Base-by-base conservation (phyloP, 306 rosid genomes). In the Sindora glabra region DNA sequence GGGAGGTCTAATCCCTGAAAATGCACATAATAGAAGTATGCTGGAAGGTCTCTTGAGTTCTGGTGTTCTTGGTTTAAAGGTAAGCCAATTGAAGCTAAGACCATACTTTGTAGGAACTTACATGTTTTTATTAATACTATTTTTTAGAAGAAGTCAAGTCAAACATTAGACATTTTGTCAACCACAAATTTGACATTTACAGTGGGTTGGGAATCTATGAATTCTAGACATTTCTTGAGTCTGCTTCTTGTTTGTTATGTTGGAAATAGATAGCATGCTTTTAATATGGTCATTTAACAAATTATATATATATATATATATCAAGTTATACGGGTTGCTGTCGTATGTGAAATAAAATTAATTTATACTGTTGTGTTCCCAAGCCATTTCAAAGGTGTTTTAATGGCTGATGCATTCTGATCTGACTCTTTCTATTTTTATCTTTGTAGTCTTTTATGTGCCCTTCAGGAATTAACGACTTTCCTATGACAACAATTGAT, bases 1-100 rank as follows among this genome's bases (percentile, higher is more conserved):
- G 98, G 98, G 98, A 77, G 98, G 98, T 30, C 84, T 92, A 52
- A 59, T 92, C 67, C 98, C 98, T 47, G 98, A 83, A 66, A 92
- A 92, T 77, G 96, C 95, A 55, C 85, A 72, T 68, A 78, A 92
- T 46, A 34, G 76, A 12, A 83, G 75, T 73, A 85, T 81, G 79
- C 85, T 92, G 55, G 96, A 83, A 46, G 86, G 82, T 65, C 94
- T 92, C 56, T 71, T 92, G 69, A 71, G 70, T 65, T 89, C 95
- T 0, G 98, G 98, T 33, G 98, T 73, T 72, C 96, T 92, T 60
- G 98, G 96, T 60, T 36, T 86, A 48, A 92, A 92, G 98, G 98
- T 29, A 29, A 29, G n/a, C n/a, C n/a, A n/a, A n/a, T n/a, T n/a
- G n/a, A n/a, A n/a, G n/a, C n/a, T n/a, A n/a, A n/a, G n/a, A n/a